These are phyloP conservation scores for Aspergillus taichungensis DNA, from an alignment of 495 filamentous ascomycete species.

Conservation along the genomic window DNA sequence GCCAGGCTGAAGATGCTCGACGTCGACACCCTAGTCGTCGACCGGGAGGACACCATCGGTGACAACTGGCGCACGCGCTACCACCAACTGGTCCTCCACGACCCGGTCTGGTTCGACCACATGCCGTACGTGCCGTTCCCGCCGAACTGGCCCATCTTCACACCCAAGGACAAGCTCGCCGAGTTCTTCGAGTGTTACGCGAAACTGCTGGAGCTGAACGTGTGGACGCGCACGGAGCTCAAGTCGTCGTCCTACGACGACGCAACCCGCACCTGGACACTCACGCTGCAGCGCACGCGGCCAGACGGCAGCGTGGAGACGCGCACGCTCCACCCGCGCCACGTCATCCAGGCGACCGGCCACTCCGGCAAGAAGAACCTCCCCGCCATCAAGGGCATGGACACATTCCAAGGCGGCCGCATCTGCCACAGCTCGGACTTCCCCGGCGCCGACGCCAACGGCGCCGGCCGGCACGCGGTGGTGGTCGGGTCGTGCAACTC, in stretches of 20 bases:
- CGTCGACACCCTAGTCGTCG: conserved; percentile 55
- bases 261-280: conserved; percentile 48
- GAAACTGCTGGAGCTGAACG: conserved; percentile 63
- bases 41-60: conserved; percentile 55
- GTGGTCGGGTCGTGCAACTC: conserved; percentile 79
- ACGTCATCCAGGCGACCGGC: conserved; percentile 65
- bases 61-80: conserved; percentile 72
- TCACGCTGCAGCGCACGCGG: conserved; percentile 42
- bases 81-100: conserved; percentile 58
- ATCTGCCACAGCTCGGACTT: conserved; percentile 68
- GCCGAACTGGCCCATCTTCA: conserved; percentile 55
- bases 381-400: conserved; percentile 53
- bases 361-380: conserved; percentile 62
- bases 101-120: conserved; percentile 71
- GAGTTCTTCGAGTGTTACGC: conserved; percentile 73
- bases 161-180: conserved; percentile 74
- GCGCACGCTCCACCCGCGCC: conserved; percentile 53
- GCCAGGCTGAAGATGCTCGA: conserved; percentile 67
- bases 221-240: conserved; percentile 56
- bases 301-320: conserved; percentile 41
- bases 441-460: conserved; percentile 41
- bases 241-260: conserved; percentile 45
- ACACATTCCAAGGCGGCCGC: conserved; percentile 41
- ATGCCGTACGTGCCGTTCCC: conserved; percentile 68
- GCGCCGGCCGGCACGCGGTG: conserved; percentile 55